Base-by-base conservation (phyloP, 2,329 filamentous ascomycete species). In the Ophiobolus disseminans region DNA sequence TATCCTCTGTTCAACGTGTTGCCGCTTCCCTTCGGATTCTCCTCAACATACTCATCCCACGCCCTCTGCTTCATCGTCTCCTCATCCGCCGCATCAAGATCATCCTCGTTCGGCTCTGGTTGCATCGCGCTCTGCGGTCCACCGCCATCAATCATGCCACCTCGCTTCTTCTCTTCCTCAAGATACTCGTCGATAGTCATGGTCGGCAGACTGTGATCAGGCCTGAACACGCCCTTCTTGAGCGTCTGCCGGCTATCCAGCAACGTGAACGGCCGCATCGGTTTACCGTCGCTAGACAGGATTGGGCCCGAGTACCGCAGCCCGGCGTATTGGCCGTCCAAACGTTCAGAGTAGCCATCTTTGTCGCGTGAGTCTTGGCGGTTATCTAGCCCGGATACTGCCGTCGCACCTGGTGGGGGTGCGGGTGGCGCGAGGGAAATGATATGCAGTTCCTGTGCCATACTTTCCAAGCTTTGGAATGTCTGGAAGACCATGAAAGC, bases 121-220 rank as follows among this genome's bases (percentile, higher is more conserved):
- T 81, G 80, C 20, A 84, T 76, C 13, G 82, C 84, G 60, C 86
- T 89, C 57, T 87, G 84, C 63, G 89, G 89, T 14, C 92, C 92
- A 22, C 91, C 91, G 26, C 92, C 94, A 68, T 97, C 89, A 45
- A 97, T 90, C 49, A 99, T 92, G 16, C 90, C 90, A 13, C 94
- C 94, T 54, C 89, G 80, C 58, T 84, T 82, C 66, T 83, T 83
- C 77, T 97, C 94, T 73, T 97, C 93, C 42, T 95, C 94, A 13
- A 99, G 79, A 68, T 97, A 99, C 76, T 99, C 94, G 62, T 99
- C 94, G 53, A 99, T 97, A 1, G 86, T 90, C 94, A 99, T 97
- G 3, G 94, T 97, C 1, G 94, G 94, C 49, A 99, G 77, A 74
- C 90, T 97, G 71, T 99, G 94, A 6, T 94, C 91, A 0, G 91